Percentiles rank a stretch among this genome's conserved stretches.
Evolutionary conservation across 768 basidiomycete species (phyloP).

Genomic region (Tulasnella sp.): DNA sequence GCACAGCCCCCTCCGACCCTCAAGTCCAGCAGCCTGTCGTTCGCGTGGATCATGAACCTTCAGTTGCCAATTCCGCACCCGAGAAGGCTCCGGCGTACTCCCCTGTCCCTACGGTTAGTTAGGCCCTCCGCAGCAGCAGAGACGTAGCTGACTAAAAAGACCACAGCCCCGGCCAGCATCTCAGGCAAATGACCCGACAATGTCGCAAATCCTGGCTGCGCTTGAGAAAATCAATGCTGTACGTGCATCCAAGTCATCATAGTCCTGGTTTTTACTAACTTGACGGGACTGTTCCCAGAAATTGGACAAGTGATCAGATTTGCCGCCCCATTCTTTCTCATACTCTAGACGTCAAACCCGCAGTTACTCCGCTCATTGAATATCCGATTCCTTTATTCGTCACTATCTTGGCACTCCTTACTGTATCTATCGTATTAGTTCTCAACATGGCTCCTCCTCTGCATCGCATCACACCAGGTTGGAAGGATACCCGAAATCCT

Average conservation of each 20-base stretch:
- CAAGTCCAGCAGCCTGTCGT: background rate
- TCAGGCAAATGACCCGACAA: background rate
- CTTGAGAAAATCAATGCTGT: constrained; percentile 34
- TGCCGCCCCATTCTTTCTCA: background rate
- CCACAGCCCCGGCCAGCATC: background rate
- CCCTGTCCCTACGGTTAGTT: background rate
- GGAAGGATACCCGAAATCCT: constrained; percentile 82
- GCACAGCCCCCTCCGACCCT: background rate
- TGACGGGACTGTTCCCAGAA: background rate
- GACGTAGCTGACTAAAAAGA: background rate
- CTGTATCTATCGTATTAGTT: constrained; percentile 9
- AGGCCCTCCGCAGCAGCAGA: background rate
- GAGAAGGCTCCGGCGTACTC: constrained; percentile 21
- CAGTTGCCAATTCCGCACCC: background rate
- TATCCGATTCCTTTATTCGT: constrained; percentile 11
- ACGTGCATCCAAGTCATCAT: background rate
- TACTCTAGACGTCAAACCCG: background rate
- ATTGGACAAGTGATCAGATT: constrained; percentile 15
- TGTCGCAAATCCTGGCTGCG: constrained; percentile 20
- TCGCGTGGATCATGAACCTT: constrained; percentile 21
- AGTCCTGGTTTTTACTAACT: background rate
- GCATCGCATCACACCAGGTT: constrained; percentile 61
- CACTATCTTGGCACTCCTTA: constrained; percentile 6
- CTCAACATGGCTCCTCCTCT: background rate
- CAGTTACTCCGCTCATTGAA: constrained; percentile 10